Base-by-base conservation (phyloP, 306 rosid genomes). In the Gillenia trifoliata region DNA sequence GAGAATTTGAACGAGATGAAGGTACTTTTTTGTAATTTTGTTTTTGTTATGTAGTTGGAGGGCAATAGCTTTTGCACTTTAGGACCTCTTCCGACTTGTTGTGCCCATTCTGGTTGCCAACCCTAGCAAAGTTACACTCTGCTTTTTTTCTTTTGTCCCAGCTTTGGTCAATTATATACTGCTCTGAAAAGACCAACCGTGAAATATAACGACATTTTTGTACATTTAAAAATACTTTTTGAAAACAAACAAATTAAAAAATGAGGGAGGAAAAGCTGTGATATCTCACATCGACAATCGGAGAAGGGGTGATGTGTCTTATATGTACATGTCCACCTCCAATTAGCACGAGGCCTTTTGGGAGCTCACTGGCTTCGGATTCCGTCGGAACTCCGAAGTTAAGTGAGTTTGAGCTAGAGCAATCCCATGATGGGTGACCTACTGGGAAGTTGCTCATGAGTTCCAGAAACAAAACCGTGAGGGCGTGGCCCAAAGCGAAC, bases 61-160 rank as follows among this genome's bases (percentile, higher is more conserved):
- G 57, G 22, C 11, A 49, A 28, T 22, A 2, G 41, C 33, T 72
- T 36, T 72, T 40, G 28, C 19, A 36, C 25, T 59, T 72, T 72
- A 0, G 26, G 76, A 72, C 68, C 28, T 40, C 67, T 16, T 72
- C 67, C 19, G 1, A 0, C 28, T 19, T 9, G 2, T 72, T 40
- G 57, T 9, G 30, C 40, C 76, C 68, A 59, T 72, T 72, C 57
- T 26, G 76, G 68, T 72, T 41, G 76, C 76, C 57, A 26, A 72
- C 29, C 16, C 55, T 25, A 16, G 15, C 33, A 5, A 45, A 45
- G 52, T 45, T 45, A 1, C 4, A 0, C 19, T 15, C 8, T 15
- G 52, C 52, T 45, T 20, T 41, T 49, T 17, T 36, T 43, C 1
- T 72, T 59, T 59, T 20, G 9, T 36, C 47, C n/a, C 4, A 34